These are phyloP conservation scores for Picea glauca DNA, from an alignment of 75 land plant genomes.

Conservation along the genomic window DNA sequence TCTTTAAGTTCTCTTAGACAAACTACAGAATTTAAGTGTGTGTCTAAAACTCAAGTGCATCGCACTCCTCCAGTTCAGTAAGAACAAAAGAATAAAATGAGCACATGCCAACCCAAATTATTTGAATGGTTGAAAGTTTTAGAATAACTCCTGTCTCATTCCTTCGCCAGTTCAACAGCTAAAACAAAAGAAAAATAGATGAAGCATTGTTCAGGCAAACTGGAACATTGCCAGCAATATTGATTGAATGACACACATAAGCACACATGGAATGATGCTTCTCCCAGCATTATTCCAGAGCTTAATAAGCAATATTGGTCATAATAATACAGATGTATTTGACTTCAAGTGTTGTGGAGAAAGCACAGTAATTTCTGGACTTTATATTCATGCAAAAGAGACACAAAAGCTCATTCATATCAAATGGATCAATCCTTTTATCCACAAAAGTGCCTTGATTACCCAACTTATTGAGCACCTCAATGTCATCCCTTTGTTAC, in stretches of 20 bases:
- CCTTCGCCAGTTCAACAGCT: too few relatives aligned
- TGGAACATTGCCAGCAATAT: too few relatives aligned
- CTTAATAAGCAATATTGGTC: too few relatives aligned
- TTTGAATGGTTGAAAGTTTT: too few relatives aligned
- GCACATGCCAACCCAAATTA: not conserved
- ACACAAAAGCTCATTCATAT: not conserved
- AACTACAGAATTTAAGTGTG: not conserved
- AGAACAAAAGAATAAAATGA: not conserved
- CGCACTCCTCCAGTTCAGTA: not conserved
- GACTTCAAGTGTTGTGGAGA: not conserved
- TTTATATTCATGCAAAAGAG: not conserved
- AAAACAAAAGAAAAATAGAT: too few relatives aligned
- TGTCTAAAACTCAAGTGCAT: not conserved
- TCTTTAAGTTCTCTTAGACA: not conserved
- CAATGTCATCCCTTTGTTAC: not conserved
- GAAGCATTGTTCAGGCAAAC: too few relatives aligned
- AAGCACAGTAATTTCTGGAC: too few relatives aligned
- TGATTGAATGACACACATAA: too few relatives aligned
- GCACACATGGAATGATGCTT: too few relatives aligned
- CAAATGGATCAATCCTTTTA: not conserved
- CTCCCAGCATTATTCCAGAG: too few relatives aligned
- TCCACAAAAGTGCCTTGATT: not conserved
- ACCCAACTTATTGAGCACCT: not conserved
- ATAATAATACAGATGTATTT: not conserved
- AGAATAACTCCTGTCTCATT: too few relatives aligned